Conservation (phyloP, 192 early-diverging fungal species). For the Backusella tarrabulga region DNA sequence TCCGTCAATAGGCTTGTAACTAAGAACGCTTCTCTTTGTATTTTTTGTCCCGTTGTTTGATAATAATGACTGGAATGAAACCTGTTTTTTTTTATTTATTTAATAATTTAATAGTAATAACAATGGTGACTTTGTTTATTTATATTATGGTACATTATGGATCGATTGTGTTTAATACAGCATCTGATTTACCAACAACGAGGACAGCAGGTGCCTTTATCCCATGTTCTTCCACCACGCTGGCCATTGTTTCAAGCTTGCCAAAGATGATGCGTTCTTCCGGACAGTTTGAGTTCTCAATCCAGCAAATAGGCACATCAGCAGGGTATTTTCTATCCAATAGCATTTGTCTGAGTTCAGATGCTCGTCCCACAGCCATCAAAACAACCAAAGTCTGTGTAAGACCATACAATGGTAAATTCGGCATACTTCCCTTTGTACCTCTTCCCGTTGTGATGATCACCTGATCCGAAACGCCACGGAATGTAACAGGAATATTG, state of each 20-base stretch:
- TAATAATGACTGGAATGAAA: not conserved
- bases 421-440: constrained; percentile 73
- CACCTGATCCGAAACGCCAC: constrained; percentile 85
- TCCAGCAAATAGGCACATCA: constrained; percentile 68
- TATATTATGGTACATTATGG: not conserved
- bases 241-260: constrained; percentile 62
- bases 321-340: constrained; percentile 60
- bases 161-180: constrained; percentile 5
- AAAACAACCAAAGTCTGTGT: constrained; percentile 80
- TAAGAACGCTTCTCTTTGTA: not conserved
- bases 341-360: constrained; percentile 59
- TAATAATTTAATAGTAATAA: not conserved
- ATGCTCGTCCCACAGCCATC: constrained; percentile 80
- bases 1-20: not conserved
- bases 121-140: not conserved
- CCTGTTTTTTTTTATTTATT: not conserved
- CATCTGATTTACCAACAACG: constrained; percentile 60
- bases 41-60: not conserved
- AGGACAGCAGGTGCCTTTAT: constrained; percentile 77
- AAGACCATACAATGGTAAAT: constrained; percentile 61
- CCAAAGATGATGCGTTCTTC: constrained; percentile 71
- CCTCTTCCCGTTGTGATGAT: constrained; percentile 81
- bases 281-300: constrained; percentile 80
- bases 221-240: constrained; percentile 57
- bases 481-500: constrained; percentile 82